These are phyloP conservation scores for Auricularia sp. DNA, from an alignment of 768 basidiomycete species.

Conservation along the genomic window DNA sequence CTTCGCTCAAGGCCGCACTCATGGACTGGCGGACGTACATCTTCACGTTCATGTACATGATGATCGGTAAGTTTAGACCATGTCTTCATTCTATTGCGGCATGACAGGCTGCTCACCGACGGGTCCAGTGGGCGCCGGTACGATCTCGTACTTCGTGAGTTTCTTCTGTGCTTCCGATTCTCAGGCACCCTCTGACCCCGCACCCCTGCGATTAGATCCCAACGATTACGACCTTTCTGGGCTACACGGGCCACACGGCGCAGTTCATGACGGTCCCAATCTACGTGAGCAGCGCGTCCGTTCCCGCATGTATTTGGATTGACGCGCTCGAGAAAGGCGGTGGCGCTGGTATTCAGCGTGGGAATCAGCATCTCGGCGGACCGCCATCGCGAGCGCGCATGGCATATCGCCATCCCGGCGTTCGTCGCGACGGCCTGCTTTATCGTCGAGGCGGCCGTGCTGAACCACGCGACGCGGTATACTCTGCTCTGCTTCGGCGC, in stretches of 20 bases:
- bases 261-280: slow-evolving; percentile 1
- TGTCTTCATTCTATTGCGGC: background rate
- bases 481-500: background rate
- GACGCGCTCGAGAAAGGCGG: background rate
- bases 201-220: background rate
- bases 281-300: background rate
- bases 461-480: background rate
- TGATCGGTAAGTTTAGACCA: background rate
- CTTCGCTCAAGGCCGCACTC: background rate
- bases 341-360: background rate
- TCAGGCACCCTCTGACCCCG: background rate
- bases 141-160: background rate
- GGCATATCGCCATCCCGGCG: background rate
- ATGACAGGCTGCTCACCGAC: background rate
- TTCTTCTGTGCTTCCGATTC: background rate
- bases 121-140: background rate
- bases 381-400: background rate
- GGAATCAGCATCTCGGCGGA: background rate
- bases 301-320: background rate
- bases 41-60: background rate
- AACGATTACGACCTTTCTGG: background rate
- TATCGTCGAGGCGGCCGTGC: background rate
- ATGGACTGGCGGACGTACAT: background rate
- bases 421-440: background rate
- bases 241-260: background rate